These are phyloP conservation scores for Ceratobasidium sp. DNA, from an alignment of 1,284 basidiomycete species.

Conservation along the genomic window DNA sequence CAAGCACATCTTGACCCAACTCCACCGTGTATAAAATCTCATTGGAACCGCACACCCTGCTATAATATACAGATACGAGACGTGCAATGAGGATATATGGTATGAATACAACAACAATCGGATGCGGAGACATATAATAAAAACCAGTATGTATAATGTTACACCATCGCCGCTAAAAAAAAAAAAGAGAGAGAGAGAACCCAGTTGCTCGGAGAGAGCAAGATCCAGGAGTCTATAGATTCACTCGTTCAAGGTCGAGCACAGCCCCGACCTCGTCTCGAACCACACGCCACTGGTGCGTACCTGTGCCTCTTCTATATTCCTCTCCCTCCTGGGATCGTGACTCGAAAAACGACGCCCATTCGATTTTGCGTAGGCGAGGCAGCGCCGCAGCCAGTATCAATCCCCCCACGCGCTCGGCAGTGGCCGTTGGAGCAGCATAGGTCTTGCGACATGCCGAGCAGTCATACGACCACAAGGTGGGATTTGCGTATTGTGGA, in stretches of 20 bases:
- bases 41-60: neutral
- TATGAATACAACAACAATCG: conserved; percentile 28
- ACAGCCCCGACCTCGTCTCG: conserved; percentile 3
- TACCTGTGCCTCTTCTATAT: conserved; percentile 1
- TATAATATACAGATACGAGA: conserved; percentile 32
- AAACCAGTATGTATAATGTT: conserved; percentile 30
- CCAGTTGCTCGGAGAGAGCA: neutral
- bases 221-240: neutral
- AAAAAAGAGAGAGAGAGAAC: neutral
- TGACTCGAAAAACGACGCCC: conserved; percentile 28
- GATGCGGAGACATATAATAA: neutral
- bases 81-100: neutral
- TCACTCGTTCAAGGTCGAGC: conserved; percentile 9
- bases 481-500: conserved; percentile 3
- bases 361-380: conserved; percentile 8
- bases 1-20: too few relatives aligned
- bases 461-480: conserved; percentile 28
- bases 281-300: conserved; percentile 21
- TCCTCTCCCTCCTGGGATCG: neutral
- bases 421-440: neutral
- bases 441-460: conserved; percentile 10
- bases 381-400: conserved; percentile 8
- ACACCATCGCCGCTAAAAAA: neutral
- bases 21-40: too few relatives aligned
- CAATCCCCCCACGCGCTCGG: conserved; percentile 8